Percentiles rank a stretch among this genome's conserved stretches.
phyloP scores from a whole-genome alignment of 2,329 filamentous ascomycete genomes.

The Xylariaceae sp. region DNA sequence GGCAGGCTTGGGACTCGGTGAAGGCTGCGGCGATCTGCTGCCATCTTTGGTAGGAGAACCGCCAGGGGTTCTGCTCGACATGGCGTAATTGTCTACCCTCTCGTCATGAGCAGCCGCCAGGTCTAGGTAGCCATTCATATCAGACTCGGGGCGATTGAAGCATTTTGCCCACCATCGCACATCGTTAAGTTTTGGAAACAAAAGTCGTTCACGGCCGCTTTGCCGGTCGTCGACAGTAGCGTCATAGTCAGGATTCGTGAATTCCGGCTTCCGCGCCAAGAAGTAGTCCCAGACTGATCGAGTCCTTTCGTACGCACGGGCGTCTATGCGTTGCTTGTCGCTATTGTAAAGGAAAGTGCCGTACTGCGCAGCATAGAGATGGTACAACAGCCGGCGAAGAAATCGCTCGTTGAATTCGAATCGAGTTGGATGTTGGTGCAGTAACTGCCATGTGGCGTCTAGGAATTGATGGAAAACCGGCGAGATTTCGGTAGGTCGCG shows the following conservation, averaged over 20 bases:
- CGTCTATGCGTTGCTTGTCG: slow-evolving; percentile 78
- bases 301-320: slow-evolving; percentile 63
- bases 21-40: slow-evolving; percentile 28
- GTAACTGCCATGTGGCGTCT: slow-evolving; percentile 85
- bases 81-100: slow-evolving; percentile 32
- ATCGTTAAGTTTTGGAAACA: slow-evolving; percentile 72
- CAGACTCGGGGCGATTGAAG: slow-evolving; percentile 79
- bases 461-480: slow-evolving; percentile 98
- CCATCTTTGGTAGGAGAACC: slow-evolving; percentile 23
- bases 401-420: slow-evolving; percentile 98
- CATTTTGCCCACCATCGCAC: slow-evolving; percentile 91
- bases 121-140: slow-evolving; percentile 77
- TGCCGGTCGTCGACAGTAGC: slow-evolving; percentile 68
- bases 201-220: slow-evolving; percentile 72
- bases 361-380: slow-evolving; percentile 93
- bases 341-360: slow-evolving; percentile 95
- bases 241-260: slow-evolving; percentile 77
- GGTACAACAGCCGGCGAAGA: slow-evolving; percentile 80
- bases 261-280: slow-evolving; percentile 71
- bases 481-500: slow-evolving; percentile 82
- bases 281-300: slow-evolving; percentile 97
- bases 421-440: slow-evolving; percentile 76
- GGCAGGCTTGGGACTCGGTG: slow-evolving; percentile 37
- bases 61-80: slow-evolving; percentile 20
- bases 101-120: slow-evolving; percentile 47